Percentiles rank a stretch among this genome's conserved stretches.
phyloP scores from a whole-genome alignment of 148 eudicot species.

The Beta vulgaris region DNA sequence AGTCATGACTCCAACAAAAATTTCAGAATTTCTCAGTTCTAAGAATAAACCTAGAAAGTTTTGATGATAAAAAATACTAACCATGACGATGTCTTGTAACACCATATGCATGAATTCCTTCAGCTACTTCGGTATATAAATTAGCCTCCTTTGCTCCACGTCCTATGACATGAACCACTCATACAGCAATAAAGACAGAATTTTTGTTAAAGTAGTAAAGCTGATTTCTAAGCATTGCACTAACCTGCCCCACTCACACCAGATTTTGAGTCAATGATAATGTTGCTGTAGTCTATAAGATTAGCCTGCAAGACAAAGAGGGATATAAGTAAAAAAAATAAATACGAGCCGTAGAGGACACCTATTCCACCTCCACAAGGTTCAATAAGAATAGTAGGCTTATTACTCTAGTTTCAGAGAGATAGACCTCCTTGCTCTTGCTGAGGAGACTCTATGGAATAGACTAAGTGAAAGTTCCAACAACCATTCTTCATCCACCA shows the following conservation, averaged over 20 bases:
- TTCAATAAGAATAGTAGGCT: not conserved
- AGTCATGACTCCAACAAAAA: not conserved
- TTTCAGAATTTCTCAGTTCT: not conserved
- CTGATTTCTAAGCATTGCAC: conserved; percentile 5
- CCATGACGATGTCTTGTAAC: conserved; percentile 96
- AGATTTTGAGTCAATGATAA: conserved; percentile 87
- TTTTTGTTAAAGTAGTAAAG: not conserved
- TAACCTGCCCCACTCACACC: conserved; percentile 99
- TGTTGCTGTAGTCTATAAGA: conserved; percentile 56
- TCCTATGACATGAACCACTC: conserved; percentile 47
- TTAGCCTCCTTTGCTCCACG: conserved; percentile 96
- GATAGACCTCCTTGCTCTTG: not conserved
- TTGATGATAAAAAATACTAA: conserved; percentile 41
- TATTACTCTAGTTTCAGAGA: not conserved
- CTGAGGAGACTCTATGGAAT: not conserved
- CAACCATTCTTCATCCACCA: not conserved
- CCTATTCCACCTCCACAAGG: not conserved
- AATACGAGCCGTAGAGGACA: not conserved
- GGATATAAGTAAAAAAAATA: not conserved
- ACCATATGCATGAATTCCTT: conserved; percentile 94
- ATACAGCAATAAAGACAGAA: not conserved
- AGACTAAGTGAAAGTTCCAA: not conserved
- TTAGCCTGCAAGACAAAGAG: conserved; percentile 51
- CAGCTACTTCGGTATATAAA: conserved; percentile 89
- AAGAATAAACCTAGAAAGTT: not conserved